phyloP scores from a whole-genome alignment of 2,329 filamentous ascomycete genomes.

The Fusarium protoensiforme region DNA sequence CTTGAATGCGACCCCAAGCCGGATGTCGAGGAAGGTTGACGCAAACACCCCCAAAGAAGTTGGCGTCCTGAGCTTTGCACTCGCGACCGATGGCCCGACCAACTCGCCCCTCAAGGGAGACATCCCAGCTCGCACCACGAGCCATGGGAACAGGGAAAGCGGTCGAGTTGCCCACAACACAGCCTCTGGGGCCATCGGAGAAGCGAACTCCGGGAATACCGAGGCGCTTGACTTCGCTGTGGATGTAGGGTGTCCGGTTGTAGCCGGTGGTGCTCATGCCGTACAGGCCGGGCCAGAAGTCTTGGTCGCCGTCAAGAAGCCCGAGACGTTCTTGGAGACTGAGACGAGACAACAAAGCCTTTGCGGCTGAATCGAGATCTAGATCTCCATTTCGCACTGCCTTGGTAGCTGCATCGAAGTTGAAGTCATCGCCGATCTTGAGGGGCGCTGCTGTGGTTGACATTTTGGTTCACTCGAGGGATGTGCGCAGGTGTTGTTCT shows the following conservation, averaged over 20 bases:
- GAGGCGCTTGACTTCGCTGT: conserved; percentile 25
- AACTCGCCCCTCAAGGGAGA: conserved; percentile 24
- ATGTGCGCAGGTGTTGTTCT: not conserved
- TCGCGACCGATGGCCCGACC: conserved; percentile 37
- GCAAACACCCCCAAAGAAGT: conserved; percentile 35
- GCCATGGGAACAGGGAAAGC: conserved; percentile 36
- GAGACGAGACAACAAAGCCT: not conserved
- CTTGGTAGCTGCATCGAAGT: not conserved
- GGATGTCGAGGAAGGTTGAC: conserved; percentile 40
- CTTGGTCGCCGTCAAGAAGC: conserved; percentile 16
- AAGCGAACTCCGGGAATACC: conserved; percentile 28
- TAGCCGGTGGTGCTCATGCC: conserved; percentile 1
- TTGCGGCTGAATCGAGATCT: not conserved
- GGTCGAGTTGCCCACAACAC: conserved; percentile 22
- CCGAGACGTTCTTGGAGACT: not conserved
- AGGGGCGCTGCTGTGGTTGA: not conserved
- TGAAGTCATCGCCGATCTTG: not conserved
- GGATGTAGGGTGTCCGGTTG: conserved; percentile 16
- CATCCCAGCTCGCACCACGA: conserved; percentile 38
- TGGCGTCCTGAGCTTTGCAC: conserved; percentile 27
- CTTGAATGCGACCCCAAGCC: conserved; percentile 38
- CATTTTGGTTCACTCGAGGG: not conserved
- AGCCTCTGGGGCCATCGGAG: conserved; percentile 29
- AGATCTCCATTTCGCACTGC: not conserved
- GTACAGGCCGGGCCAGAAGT: conserved; percentile 9